phyloP scores from a whole-genome alignment of 202 grass and related monocot species.

The Hordeum pubiflorum region DNA sequence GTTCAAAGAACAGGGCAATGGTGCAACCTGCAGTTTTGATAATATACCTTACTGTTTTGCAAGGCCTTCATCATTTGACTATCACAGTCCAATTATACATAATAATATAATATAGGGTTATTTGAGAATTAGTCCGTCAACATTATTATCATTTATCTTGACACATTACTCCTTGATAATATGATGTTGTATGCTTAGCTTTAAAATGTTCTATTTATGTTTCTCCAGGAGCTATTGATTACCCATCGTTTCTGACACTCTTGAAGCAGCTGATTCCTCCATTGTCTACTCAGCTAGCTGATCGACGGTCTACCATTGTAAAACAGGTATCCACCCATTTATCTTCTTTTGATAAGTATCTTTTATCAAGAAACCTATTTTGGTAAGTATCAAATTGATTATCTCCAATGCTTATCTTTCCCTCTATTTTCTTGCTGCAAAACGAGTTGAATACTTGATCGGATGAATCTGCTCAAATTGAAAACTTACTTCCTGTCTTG shows the following conservation, averaged over 20 bases:
- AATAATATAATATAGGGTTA: background rate
- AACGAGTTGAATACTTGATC: constrained; percentile 5
- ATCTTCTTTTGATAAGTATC: constrained; percentile 9
- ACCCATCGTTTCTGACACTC: constrained; percentile 72
- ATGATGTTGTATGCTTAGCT: constrained; percentile 17
- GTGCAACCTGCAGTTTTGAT: background rate
- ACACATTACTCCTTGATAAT: constrained; percentile 4
- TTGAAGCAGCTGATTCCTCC: constrained; percentile 84
- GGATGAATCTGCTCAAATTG: background rate
- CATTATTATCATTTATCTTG: background rate
- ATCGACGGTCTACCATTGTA: constrained; percentile 94
- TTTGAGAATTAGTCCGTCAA: background rate
- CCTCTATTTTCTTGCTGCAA: constrained; percentile 6
- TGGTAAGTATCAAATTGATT: constrained; percentile 2
- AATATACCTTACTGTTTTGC: background rate
- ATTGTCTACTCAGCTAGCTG: constrained; percentile 70
- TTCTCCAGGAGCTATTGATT: constrained; percentile 69
- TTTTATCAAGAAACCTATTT: background rate
- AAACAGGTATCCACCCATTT: constrained; percentile 59
- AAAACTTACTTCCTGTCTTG: constrained; percentile 14
- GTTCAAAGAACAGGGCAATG: background rate
- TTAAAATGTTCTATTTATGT: constrained; percentile 23
- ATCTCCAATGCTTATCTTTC: background rate
- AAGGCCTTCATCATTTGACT: background rate
- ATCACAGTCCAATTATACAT: background rate